Evolutionary conservation across 768 basidiomycete genomes (phyloP), one percentile per base, ranked within the genome.

Genomic region (Chalciporus piperatus): DNA sequence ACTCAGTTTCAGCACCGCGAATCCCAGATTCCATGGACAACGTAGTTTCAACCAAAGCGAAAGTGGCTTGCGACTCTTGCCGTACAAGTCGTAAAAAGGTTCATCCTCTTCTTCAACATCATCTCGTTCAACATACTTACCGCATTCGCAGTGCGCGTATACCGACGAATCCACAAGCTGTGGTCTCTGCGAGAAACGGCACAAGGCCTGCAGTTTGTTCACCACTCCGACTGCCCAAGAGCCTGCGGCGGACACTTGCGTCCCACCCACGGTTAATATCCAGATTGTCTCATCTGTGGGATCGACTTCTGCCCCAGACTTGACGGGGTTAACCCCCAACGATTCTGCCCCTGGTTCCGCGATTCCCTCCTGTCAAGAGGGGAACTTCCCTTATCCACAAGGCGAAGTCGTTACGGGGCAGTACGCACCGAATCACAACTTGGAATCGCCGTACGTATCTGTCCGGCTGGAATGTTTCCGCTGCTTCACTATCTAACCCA

Each of bases 61-160:
- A 47, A 49, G 59, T 57, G 37, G 64, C 64, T n/a, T 65, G 64
- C 53, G 48, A 51, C 0, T 28, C 57, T 39, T 65, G 64, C 39
- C 64, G 63, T 25, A 55, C 17, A 37, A 65, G 60, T 13, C 64
- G 65, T 47, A 65, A 65, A 44, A 64, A 43, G 57, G 64, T 67
- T 45, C 4, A 8, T 23, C n/a, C 9, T 32, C 9, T 42, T 16
- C 14, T 12, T 20, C 6, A 32, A 23, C 25, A 42, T 48, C 30
- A 3, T 10, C 4, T 10, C 8, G 41, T 14, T 40, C 30, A 11
- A 43, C 33, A 9, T 39, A 16, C 52, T 59, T 42, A 60, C 30
- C 16, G 8, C 28, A 14, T 5, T 14, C 22, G 5, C 30, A 65
- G 64, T 65, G 64, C 46, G 22, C 28, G 1, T 64, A 62, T 54